Evolutionary conservation across 169 alveolate genomes (phyloP), one percentile per base, ranked within the genome.

Genomic region (Ichthyophthirius multifiliis): DNA sequence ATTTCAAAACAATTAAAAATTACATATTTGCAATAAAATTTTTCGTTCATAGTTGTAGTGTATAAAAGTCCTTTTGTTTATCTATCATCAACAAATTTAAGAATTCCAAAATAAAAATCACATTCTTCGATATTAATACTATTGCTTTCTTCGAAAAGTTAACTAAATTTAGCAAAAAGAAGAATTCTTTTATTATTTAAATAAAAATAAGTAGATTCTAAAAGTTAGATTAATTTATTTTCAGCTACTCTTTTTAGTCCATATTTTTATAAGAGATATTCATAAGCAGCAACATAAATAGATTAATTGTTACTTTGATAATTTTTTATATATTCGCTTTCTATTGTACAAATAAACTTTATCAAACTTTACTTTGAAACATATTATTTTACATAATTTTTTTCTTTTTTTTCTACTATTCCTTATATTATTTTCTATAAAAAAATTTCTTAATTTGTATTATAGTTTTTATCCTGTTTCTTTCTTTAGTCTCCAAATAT

Each of bases 231-330:
- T 1, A 55, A n/a, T 55, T 55, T 55, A 13, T 55, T 55, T 10
- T 55, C 71, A 20, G 71, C 71, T 3, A 55, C 71, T 55, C 71
- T 55, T 55, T 55, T 55, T 10, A 55, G 71, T 0, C 71, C 71
- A 55, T 55, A 55, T 55, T 55, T 55, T 4, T 55, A 27, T 15
- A 55, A 39, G 1, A 55, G 39, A 55, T 55, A 55, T 2, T 55
- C 71, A 7, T 55, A 55, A 3, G 71, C 71, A 15, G 31, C 31
- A 27, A 39, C 31, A 23, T 55, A 27, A 2, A 55, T 20, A 34
- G 13, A 27, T 3, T 55, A 27, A 27, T 55, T 55, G 43, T 55
- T 27, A 7, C 31, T 55, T 9, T 55, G 31, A 55, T 34, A 34
- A 4, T 27, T 55, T 55, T 23, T 55, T 16, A 55, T 55, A 10